These are phyloP conservation scores for Mallotus repandus DNA, from an alignment of 441 rosid species.

Conservation along the genomic window DNA sequence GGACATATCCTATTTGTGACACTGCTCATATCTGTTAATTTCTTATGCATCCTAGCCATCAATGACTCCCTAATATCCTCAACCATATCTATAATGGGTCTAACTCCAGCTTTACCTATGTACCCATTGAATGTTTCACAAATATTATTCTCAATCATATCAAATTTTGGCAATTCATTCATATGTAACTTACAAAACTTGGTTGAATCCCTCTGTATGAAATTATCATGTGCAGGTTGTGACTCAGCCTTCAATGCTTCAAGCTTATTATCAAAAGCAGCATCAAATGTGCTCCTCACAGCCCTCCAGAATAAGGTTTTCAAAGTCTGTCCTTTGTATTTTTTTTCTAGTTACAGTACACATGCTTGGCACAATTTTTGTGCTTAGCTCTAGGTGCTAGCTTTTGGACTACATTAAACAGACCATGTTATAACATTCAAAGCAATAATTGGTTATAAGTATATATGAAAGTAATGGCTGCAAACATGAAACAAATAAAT, in stretches of 20 bases:
- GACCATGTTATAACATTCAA: too few species aligned
- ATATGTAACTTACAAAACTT: background rate
- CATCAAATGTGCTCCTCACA: background rate
- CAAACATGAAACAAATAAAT: background rate
- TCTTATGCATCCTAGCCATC: background rate
- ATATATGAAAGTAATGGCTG: background rate
- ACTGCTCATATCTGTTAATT: too few species aligned
- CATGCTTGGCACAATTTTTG: background rate
- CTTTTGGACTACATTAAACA: too few species aligned
- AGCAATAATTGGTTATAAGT: too few species aligned
- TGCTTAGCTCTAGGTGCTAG: background rate
- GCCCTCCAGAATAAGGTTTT: background rate
- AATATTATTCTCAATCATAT: too few species aligned
- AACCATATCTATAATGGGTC: background rate
- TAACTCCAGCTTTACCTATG: too few species aligned
- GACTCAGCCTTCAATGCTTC: background rate
- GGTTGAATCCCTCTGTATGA: too few species aligned
- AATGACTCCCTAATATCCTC: background rate
- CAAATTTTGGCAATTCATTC: too few species aligned
- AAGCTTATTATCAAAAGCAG: background rate
- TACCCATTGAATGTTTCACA: too few species aligned
- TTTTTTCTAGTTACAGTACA: background rate
- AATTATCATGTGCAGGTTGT: background rate
- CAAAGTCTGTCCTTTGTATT: background rate
- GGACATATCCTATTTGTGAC: background rate